These are phyloP conservation scores for Pseudoscleropodium purum DNA, from an alignment of 225 moss, liverwort and hornwort species.

Conservation along the genomic window DNA sequence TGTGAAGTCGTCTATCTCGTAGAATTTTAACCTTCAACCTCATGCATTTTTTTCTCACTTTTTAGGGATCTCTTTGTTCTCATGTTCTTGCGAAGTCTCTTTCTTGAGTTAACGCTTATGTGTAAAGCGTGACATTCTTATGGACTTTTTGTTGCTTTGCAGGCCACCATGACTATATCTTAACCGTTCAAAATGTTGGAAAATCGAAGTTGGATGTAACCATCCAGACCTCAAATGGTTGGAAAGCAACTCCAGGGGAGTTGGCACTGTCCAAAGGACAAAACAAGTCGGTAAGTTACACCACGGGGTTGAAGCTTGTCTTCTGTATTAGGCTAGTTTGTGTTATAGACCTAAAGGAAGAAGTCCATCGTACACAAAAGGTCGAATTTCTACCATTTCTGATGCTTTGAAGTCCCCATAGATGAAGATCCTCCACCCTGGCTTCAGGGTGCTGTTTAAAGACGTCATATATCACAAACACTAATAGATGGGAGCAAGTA, in stretches of 20 bases:
- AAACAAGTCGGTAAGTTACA: neutral
- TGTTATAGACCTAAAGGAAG: neutral
- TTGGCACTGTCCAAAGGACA: slow-evolving; percentile 2
- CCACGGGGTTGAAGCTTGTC: neutral
- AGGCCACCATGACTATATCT: slow-evolving; percentile 4
- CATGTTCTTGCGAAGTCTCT: neutral
- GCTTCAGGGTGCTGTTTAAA: neutral
- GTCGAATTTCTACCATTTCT: neutral
- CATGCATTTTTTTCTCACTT: neutral
- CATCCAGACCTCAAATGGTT: neutral
- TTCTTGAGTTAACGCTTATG: neutral
- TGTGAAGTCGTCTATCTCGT: neutral
- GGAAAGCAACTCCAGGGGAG: neutral
- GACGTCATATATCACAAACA: neutral
- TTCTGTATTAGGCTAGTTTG: neutral
- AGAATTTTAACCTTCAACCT: neutral
- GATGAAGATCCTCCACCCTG: neutral
- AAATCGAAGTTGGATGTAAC: slow-evolving; percentile 3
- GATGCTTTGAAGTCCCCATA: neutral
- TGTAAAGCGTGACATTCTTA: neutral
- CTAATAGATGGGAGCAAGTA: neutral
- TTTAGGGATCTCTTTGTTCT: too few species aligned
- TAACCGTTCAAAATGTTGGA: neutral
- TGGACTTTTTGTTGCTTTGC: neutral
- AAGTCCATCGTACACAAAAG: neutral